Base-by-base conservation (phyloP, 2,329 filamentous ascomycete genomes). In the Rutstroemia sp. region DNA sequence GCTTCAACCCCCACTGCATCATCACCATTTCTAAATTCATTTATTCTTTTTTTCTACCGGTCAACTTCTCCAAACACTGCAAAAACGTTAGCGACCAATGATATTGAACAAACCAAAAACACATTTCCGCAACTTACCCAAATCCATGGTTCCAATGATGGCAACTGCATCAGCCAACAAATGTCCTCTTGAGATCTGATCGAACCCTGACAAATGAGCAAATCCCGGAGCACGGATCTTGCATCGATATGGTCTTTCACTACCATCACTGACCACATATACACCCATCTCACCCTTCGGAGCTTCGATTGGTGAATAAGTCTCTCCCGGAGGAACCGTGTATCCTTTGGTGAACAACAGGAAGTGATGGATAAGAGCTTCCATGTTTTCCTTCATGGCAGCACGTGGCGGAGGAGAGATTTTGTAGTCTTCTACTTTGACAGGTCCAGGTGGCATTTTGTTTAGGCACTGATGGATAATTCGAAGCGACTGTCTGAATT, bases 381-480 rank as follows among this genome's bases (percentile, higher is more conserved):
- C 94, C 95, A 99, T 99, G 79, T 99, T 99, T 83, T 99, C 94
- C 83, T 99, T 99, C 94, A 99, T 99, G 69, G 94, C 94, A 46
- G 90, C 81, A 70, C 94, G 86, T n/a, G 94, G 95, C 61, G 94
- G 94, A 21, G 94, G 94, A 2, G 90, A 88, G 69, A 99, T 83
- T 83, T 99, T 99, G 85, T 97, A 99, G 75, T 99, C 94, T 76
- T 99, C 94, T 44, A 96, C 90, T 65, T 92, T 88, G 71, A 97
- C 83, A 52, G 94, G 94, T 27, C 94, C 94, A 49, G 89, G 81
- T 49, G 95, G 92, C 90, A 99, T 99, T 79, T 99, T 90, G 81
- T 99, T 97, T 67, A 99, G 78, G 75, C 95, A 99, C 76, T 99
- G 95, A 80, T 95, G 87, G 71, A 99, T 96, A 74, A 99, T 99